phyloP scores from a whole-genome alignment of 2,329 filamentous ascomycete genomes.

The Ceratocystis cubensis region DNA sequence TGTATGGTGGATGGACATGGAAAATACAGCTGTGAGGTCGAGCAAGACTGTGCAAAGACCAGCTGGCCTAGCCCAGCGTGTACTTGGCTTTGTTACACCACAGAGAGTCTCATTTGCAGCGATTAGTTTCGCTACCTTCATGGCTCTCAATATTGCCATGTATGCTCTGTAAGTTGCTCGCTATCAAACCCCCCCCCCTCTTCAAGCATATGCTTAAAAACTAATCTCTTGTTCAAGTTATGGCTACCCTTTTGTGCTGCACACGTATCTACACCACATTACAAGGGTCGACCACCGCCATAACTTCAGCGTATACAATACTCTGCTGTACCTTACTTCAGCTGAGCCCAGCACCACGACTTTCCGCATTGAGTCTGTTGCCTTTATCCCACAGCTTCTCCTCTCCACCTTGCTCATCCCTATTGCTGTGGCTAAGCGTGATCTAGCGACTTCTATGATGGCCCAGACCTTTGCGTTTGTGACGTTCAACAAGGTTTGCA shows the following conservation, averaged over 20 bases:
- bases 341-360: conserved; percentile 37
- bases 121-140: conserved; percentile 60
- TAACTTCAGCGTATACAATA: conserved; percentile 97
- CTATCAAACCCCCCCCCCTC: neutral
- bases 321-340: conserved; percentile 75
- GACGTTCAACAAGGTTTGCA: conserved; percentile 97
- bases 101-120: conserved; percentile 46
- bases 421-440: conserved; percentile 62
- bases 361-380: conserved; percentile 57
- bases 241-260: conserved; percentile 65
- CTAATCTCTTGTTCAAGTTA: conserved; percentile 43
- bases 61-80: conserved; percentile 23
- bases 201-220: neutral
- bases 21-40: conserved; percentile 29
- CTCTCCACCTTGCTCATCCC: conserved; percentile 68
- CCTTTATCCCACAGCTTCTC: conserved; percentile 77
- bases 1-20: conserved; percentile 64
- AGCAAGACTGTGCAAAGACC: neutral
- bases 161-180: conserved; percentile 48
- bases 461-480: conserved; percentile 96
- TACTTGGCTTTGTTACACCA: conserved; percentile 36
- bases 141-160: conserved; percentile 64
- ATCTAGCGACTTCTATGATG: conserved; percentile 73
- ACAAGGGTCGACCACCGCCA: conserved; percentile 90
- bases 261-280: conserved; percentile 89